Evolutionary conservation across 1,139 yeast species (phyloP), one percentile per base, ranked within the genome.

Genomic region (Yamadazyma dendronema): DNA sequence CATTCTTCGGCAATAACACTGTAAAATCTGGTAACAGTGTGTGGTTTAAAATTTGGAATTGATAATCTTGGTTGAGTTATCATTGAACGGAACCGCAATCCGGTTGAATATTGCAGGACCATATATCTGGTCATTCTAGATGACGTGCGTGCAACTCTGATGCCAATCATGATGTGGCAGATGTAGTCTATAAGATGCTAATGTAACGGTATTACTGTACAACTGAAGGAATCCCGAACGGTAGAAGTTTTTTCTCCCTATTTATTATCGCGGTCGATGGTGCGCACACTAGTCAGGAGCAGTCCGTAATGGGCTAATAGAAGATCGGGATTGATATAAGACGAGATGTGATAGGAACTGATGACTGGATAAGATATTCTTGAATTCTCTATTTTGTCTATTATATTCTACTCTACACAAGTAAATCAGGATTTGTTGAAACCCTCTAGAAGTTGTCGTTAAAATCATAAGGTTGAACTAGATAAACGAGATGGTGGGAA

Each of bases 1-100:
- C 69, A 65, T 12, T 60, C 49, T 31, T 56, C 56, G 3, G 65
- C 43, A 30, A 62, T 57, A 21, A 62, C 65, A 40, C 64, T 57
- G 44, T 61, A 62, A 28, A 22, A 40, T 21, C 40, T 28, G 26
- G 22, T n/a, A 15, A 3, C n/a, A 12, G n/a, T 22, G 6, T 19
- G 22, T 7, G 8, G 22, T 7, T 19, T 19, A 19, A 19, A 7
- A 19, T 7, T 19, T 7, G 22, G 22, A 19, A 9, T 19, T 7
- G 9, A 7, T 6, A 7, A 7, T 19, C 22, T 19, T 19, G 22
- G 6, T 19, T 19, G 22, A 19, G 15, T 12, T 12, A 12, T 27
- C 5, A 27, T 27, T 14, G 29, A 8, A 15, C 15, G 34, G 16
- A 4, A 14, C 14, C 28, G 12, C 5, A 16, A 24, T 7, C 22